Evolutionary conservation across 2,329 filamentous ascomycete species (phyloP), one percentile per base, ranked within the genome.

Genomic region (Metarhizium guizhouense): DNA sequence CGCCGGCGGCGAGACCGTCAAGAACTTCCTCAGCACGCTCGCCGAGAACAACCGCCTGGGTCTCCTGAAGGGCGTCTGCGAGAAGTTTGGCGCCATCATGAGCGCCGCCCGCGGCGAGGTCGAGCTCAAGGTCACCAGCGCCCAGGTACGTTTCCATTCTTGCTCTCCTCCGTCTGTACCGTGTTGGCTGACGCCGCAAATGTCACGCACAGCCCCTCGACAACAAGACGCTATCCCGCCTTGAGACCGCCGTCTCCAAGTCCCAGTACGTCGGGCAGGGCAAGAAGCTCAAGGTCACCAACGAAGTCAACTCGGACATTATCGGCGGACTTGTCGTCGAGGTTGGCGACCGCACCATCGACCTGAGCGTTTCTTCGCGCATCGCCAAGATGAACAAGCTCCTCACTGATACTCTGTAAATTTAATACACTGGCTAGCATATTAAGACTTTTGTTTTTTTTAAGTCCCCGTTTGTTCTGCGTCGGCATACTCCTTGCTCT

Each of bases 341-440:
- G 79, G 88, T 97, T 65, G 93, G 92, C 69, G 93, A 97, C 82
- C 88, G 93, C 71, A 97, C 93, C 73, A 96, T 99, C 71, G 94
- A 99, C 77, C 87, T 96, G 66, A 94, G 88, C 76, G 92, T 99
- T 69, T 93, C 93, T 52, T 81, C 88, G 73, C 95, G 93, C 83
- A 87, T 99, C 76, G 83, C 89, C 74, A 95, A 91, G 85, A 90
- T 99, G 84, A 99, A 99, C 90, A 99, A 97, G 87, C 86, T 96
- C 73, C 88, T 99, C 72, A 92, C 83, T 66, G 94, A 99, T 78
- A 83, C 87, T 75, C 81, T 99, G 88, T 99, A 96, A 89, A 91
- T 54, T 57, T 56, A 61, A 57, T 60, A 56, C 58, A 58, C 57
- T 54, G 11, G 10, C 47, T 29, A 54, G 36, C 34, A n/a, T 11